Evolutionary conservation across 352 stramenopile species (phyloP), one percentile per base, ranked within the genome.

Genomic region (Phytophthora pluvialis): DNA sequence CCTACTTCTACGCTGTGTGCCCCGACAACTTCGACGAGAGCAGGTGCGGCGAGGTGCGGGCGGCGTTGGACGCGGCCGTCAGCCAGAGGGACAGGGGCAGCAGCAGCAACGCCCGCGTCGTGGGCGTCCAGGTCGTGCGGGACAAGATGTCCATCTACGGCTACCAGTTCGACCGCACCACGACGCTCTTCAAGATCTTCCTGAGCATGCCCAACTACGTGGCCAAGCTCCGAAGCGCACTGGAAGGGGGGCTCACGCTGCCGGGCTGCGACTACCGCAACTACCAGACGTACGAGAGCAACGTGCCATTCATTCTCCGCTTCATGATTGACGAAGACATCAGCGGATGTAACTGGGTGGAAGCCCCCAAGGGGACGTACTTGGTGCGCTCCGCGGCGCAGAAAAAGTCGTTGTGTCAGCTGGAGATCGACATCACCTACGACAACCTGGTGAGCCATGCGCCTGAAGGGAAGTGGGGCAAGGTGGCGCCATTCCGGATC

Each of bases 311-410:
- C 86, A 94, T 99, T 12, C 81, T 99, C 63, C 93, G 98, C 9
- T 99, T 98, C 80, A 99, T 99, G 96, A 99, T 99, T 73, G 98
- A 99, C 74, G 80, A 95, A 45, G 86, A 98, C 28, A 98, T 99
- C 61, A 86, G 81, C 4, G 98, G 98, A 25, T 98, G 97, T 60
- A 98, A 98, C 70, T 99, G 98, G 98, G 62, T 99, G 21, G 97
- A 98, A 64, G 73, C 98, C 1, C 94, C 96, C 3, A 76, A 75
- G 10, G 93, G 82, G 5, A 98, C 84, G 5, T 99, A 99, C 75
- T 69, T 83, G 35, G 70, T 99, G 31, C 86, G 96, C 36, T 49
- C 50, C 25, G 48, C 65, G 1, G 47, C 46, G 0, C 67, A 94
- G 59, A 98, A 97, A 66, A 83, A 84, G 43, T 99, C 96, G 29